Evolutionary conservation across 2,329 filamentous ascomycete species (phyloP).

Genomic region (Fonsecaea multimorphosa): DNA sequence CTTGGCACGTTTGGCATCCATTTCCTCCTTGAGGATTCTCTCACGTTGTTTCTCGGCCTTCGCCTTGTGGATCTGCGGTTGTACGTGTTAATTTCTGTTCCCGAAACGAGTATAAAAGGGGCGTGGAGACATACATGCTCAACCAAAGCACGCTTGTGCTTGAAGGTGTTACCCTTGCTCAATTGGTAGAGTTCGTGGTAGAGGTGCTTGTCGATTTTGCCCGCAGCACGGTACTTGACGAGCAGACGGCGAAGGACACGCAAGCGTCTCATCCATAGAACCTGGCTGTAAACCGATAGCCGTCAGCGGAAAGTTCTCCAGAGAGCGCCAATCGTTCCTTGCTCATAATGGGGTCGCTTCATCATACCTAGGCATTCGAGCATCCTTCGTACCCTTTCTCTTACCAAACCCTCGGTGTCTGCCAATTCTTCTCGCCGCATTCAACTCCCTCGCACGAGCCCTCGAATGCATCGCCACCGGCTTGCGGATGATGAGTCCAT

Average conservation of each 20-base stretch:
- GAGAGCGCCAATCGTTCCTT: neutral
- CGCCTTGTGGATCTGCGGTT: constrained; percentile 92
- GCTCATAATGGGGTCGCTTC: constrained; percentile 34
- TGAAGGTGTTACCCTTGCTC: constrained; percentile 99
- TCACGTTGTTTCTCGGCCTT: constrained; percentile 99
- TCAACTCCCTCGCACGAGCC: constrained; percentile 92
- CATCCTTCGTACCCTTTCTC: constrained; percentile 99
- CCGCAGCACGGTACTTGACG: constrained; percentile 99
- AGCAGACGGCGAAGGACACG: constrained; percentile 98
- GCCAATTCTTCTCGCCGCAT: constrained; percentile 90
- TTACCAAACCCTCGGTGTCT: constrained; percentile 99
- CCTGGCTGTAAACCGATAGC: constrained; percentile 67
- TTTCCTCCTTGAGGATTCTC: constrained; percentile 96
- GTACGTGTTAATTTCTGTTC: constrained; percentile 22
- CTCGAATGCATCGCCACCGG: constrained; percentile 99
- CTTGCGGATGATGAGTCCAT: constrained; percentile 99
- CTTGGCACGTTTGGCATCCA: constrained; percentile 99
- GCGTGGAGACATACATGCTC: constrained; percentile 85
- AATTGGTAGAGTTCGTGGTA: constrained; percentile 99
- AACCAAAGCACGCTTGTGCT: constrained; percentile 99
- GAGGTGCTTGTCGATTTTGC: constrained; percentile 99
- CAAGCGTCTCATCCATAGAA: constrained; percentile 99
- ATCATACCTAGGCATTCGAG: constrained; percentile 95
- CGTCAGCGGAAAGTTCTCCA: constrained; percentile 10
- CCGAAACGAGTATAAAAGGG: constrained; percentile 38